Conservation (phyloP, 2,329 filamentous ascomycete species). For the Penicillium sp. region DNA sequence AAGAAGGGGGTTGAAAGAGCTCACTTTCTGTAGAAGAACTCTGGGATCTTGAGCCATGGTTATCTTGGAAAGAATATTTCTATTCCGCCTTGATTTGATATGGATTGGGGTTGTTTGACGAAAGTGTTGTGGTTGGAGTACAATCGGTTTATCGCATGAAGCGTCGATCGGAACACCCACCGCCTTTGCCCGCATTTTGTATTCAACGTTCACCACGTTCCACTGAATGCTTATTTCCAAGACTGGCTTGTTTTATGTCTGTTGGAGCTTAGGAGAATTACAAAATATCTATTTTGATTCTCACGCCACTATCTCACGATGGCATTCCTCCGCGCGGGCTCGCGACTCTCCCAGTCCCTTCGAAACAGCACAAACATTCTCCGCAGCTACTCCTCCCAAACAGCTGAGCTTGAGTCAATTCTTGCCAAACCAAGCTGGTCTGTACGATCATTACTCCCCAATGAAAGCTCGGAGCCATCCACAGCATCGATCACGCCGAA, state of each 20-base stretch:
- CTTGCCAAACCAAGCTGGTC: conserved; percentile 80
- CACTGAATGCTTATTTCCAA: not conserved
- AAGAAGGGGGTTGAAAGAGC: conserved; percentile 10
- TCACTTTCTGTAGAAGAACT: conserved; percentile 75
- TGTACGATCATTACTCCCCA: conserved; percentile 69
- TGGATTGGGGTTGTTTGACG: not conserved
- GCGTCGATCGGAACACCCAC: conserved; percentile 16
- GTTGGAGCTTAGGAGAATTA: not conserved
- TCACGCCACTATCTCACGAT: conserved; percentile 7
- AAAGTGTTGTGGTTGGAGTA: conserved; percentile 4
- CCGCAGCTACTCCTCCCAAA: conserved; percentile 26
- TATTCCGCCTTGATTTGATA: not conserved
- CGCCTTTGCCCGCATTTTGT: conserved; percentile 9
- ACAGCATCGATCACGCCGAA: conserved; percentile 56
- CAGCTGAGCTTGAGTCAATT: conserved; percentile 43
- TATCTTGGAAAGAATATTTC: not conserved
- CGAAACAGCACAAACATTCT: conserved; percentile 1
- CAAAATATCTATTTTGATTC: not conserved
- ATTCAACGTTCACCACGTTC: not conserved
- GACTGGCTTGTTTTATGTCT: not conserved
- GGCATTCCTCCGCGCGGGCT: conserved; percentile 12
- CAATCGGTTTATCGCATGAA: conserved; percentile 10
- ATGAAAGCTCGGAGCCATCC: conserved; percentile 28
- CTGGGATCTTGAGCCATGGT: conserved; percentile 74
- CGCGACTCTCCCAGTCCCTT: conserved; percentile 16